These are phyloP conservation scores for Vigna nakashimae DNA, from an alignment of 306 rosid genomes.

Conservation along the genomic window DNA sequence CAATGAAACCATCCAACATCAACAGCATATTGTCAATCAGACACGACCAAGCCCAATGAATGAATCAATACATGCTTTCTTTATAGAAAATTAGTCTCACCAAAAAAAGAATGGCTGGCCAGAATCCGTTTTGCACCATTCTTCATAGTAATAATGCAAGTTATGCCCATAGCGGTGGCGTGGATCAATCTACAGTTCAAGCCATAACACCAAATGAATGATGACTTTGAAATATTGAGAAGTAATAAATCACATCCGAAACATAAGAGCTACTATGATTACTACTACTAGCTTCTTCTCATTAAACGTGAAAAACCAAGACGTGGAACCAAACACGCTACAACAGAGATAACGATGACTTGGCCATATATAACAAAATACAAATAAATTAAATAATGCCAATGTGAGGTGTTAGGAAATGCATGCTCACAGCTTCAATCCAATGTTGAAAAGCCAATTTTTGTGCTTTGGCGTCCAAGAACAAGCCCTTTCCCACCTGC, in stretches of 20 bases:
- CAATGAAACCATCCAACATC: slow-evolving; percentile 20
- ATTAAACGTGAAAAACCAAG: not conserved
- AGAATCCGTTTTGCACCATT: slow-evolving; percentile 79
- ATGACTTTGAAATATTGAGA: not conserved
- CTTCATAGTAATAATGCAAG: slow-evolving; percentile 78
- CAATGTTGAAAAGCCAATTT: slow-evolving; percentile 96
- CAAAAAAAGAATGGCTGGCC: slow-evolving; percentile 96
- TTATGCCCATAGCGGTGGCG: slow-evolving; percentile 97
- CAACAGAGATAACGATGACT: not conserved
- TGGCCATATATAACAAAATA: slow-evolving; percentile 15
- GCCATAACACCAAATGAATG: not conserved
- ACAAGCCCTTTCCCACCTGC: slow-evolving; percentile 94
- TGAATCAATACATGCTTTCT: not conserved
- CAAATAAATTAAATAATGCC: not conserved
- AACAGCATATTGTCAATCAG: slow-evolving; percentile 2
- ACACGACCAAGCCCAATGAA: not conserved
- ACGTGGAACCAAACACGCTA: not conserved
- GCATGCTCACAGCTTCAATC: slow-evolving; percentile 86
- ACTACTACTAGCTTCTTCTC: not conserved
- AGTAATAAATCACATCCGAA: not conserved
- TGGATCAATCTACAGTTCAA: slow-evolving; percentile 82
- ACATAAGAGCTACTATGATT: not conserved
- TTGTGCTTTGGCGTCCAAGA: slow-evolving; percentile 85
- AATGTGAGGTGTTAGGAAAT: not conserved
- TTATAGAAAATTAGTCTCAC: slow-evolving; percentile 48